Percentiles rank a stretch among this genome's conserved stretches.
Evolutionary conservation across 208 protist genomes (phyloP).

Genomic region (Leishmania braziliensis): DNA sequence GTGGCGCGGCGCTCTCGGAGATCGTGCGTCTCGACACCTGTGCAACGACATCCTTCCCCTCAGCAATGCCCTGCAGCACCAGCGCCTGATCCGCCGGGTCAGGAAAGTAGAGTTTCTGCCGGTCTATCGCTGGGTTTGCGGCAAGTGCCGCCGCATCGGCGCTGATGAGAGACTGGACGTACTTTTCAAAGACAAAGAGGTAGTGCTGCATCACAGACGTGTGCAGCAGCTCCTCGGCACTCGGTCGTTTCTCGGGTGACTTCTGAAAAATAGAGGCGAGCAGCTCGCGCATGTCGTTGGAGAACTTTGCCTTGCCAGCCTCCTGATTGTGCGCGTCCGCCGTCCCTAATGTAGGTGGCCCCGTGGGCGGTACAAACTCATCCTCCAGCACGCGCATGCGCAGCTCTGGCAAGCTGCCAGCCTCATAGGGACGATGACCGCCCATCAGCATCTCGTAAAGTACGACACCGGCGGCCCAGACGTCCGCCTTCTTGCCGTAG

Average conservation of each 20-base stretch:
- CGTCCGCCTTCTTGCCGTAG: conserved; percentile 89
- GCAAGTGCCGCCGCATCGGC: conserved; percentile 43
- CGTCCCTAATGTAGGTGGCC: conserved; percentile 28
- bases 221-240: conserved; percentile 71
- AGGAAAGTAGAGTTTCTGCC: conserved; percentile 46
- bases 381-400: conserved; percentile 54
- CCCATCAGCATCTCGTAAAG: conserved; percentile 88
- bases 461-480: conserved; percentile 86
- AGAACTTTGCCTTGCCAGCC: conserved; percentile 32
- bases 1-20: conserved; percentile 32
- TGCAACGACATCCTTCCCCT: conserved; percentile 62
- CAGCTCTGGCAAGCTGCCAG: conserved; percentile 58
- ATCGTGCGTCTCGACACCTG: conserved; percentile 47
- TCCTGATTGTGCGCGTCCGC: conserved; percentile 9
- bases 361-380: conserved; percentile 52
- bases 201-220: conserved; percentile 85
- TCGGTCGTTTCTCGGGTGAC: conserved; percentile 69
- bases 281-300: conserved; percentile 79
- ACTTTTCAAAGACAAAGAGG: conserved; percentile 72
- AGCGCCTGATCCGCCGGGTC: conserved; percentile 40
- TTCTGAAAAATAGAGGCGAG: conserved; percentile 59
- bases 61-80: conserved; percentile 64
- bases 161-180: conserved; percentile 54
- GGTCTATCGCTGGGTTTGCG: conserved; percentile 36
- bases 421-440: conserved; percentile 75